Conservation (phyloP, 1,284 basidiomycete genomes). For the Ceratorhiza oryzae-sativae region DNA sequence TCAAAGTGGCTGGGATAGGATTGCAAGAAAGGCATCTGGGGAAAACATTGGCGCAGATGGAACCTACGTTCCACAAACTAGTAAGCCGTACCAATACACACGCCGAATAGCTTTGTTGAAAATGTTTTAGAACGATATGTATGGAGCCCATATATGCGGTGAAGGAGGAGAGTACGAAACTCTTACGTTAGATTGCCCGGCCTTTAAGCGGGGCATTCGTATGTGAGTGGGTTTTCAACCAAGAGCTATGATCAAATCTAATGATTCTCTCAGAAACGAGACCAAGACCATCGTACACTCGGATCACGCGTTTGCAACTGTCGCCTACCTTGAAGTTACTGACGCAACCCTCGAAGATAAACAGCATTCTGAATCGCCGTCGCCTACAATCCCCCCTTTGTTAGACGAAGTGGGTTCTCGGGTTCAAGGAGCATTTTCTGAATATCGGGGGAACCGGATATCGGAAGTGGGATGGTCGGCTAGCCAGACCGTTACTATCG, state of each 20-base stretch:
- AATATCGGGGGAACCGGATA: neutral
- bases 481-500: neutral
- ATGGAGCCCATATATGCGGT: conserved; percentile 94
- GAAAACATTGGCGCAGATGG: conserved; percentile 77
- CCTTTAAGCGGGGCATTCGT: conserved; percentile 81
- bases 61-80: conserved; percentile 74
- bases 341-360: conserved; percentile 68
- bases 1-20: conserved; percentile 97
- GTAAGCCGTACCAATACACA: conserved; percentile 55
- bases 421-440: conserved; percentile 24
- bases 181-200: conserved; percentile 86
- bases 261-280: conserved; percentile 53
- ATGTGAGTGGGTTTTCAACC: conserved; percentile 64
- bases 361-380: conserved; percentile 39
- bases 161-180: conserved; percentile 99
- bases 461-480: neutral
- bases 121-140: conserved; percentile 69
- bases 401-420: conserved; percentile 54
- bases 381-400: conserved; percentile 57
- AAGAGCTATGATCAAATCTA: too few relatives aligned
- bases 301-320: conserved; percentile 78
- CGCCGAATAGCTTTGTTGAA: neutral
- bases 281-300: conserved; percentile 77
- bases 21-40: conserved; percentile 82
- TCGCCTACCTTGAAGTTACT: conserved; percentile 86